Evolutionary conservation across 257 asterid species (phyloP).

Genomic region (Forsythia suspensa): DNA sequence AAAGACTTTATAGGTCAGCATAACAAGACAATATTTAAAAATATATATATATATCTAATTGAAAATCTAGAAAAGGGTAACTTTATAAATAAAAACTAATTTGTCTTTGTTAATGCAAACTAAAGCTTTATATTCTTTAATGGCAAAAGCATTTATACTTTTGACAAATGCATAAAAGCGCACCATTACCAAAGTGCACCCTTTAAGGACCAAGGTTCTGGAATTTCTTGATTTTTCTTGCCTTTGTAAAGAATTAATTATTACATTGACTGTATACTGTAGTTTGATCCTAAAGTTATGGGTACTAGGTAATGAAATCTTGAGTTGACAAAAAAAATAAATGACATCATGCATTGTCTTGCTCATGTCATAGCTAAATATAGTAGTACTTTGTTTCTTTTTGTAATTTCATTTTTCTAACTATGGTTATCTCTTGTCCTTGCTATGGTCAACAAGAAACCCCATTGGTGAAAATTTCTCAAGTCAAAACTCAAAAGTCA

Average conservation of each 20-base stretch:
- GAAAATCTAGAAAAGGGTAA: neutral
- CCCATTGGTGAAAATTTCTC: neutral
- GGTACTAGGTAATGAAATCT: slow-evolving; percentile 1
- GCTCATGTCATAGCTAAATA: slow-evolving; percentile 25
- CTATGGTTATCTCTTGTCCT: neutral
- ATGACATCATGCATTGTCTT: slow-evolving; percentile 25
- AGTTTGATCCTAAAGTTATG: slow-evolving; percentile 1
- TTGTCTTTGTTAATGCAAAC: neutral
- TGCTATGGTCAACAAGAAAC: neutral
- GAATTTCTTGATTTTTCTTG: slow-evolving; percentile 9
- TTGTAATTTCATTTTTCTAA: neutral
- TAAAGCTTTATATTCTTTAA: neutral
- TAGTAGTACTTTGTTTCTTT: neutral
- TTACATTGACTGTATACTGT: neutral
- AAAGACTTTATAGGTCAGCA: too few species aligned
- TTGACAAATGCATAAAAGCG: slow-evolving; percentile 21
- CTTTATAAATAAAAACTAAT: neutral
- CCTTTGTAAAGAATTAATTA: slow-evolving; percentile 13
- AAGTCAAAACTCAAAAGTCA: slow-evolving; percentile 3
- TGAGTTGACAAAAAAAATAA: slow-evolving; percentile 24
- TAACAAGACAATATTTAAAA: neutral
- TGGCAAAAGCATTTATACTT: slow-evolving; percentile 18
- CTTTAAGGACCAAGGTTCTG: neutral
- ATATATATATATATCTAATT: neutral
- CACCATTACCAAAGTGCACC: neutral